These are phyloP conservation scores for Scalesia atractyloides DNA, from an alignment of 129 eudicot genomes.

Conservation along the genomic window DNA sequence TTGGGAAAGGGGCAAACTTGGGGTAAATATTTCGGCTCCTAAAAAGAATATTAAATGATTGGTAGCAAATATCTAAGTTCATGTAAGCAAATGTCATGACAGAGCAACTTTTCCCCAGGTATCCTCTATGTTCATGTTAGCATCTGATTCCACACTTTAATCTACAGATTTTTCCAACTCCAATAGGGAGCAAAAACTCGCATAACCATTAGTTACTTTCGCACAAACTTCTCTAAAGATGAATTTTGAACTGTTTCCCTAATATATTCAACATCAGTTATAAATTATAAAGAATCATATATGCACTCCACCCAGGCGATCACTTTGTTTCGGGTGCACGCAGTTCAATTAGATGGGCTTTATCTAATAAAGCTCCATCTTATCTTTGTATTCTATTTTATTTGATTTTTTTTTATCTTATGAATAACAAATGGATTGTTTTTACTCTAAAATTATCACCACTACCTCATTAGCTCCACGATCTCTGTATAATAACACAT, in stretches of 20 bases:
- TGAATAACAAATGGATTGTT: too few species aligned
- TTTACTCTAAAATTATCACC: too few species aligned
- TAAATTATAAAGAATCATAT: constrained; percentile 2
- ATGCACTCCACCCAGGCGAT: neutral
- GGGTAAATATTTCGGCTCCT: neutral
- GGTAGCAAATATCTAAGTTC: neutral
- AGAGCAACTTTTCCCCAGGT: constrained; percentile 1
- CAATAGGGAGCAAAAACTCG: neutral
- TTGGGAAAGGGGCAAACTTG: constrained; percentile 11
- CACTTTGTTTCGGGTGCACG: too few species aligned
- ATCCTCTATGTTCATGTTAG: constrained; percentile 8
- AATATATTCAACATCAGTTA: neutral
- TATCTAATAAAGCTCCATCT: too few species aligned
- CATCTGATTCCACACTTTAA: neutral
- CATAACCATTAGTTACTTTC: neutral
- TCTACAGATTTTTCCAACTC: neutral
- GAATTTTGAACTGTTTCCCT: neutral
- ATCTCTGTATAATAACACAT: too few species aligned
- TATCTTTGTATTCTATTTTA: too few species aligned
- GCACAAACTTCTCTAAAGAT: constrained; percentile 6
- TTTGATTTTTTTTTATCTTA: too few species aligned
- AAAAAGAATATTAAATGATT: neutral
- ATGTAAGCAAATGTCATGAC: neutral
- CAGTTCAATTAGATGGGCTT: too few species aligned
- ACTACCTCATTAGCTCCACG: too few species aligned